Conservation (phyloP, 1,284 basidiomycete genomes). For the Tylopilus sp. region DNA sequence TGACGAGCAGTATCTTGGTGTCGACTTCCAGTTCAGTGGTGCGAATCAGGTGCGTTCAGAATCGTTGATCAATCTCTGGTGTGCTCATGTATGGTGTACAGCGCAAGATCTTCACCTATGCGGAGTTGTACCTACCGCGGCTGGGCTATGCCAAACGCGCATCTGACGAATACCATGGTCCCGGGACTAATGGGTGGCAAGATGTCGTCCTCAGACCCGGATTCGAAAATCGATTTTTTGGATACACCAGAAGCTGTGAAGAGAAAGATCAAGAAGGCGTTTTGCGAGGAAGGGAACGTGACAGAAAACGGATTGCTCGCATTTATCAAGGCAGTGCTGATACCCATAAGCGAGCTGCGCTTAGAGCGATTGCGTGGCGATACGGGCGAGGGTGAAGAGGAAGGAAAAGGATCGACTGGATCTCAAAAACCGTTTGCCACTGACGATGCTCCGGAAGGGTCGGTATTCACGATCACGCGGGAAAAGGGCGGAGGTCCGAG, state of each 20-base stretch:
- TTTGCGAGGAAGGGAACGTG: slow-evolving; percentile 95
- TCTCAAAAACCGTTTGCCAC: slow-evolving; percentile 69
- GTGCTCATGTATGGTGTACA: slow-evolving; percentile 45
- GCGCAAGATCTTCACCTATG: slow-evolving; percentile 99
- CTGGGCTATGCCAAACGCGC: slow-evolving; percentile 96
- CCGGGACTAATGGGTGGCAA: slow-evolving; percentile 96
- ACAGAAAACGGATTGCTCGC: slow-evolving; percentile 93
- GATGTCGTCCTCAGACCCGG: slow-evolving; percentile 98
- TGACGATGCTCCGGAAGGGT: slow-evolving; percentile 81
- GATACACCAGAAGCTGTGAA: slow-evolving; percentile 88
- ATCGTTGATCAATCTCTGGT: slow-evolving; percentile 1
- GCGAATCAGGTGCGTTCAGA: slow-evolving; percentile 85
- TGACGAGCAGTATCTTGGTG: slow-evolving; percentile 96
- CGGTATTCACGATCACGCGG: slow-evolving; percentile 85
- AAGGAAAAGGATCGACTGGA: slow-evolving; percentile 51
- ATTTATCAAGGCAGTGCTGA: slow-evolving; percentile 90
- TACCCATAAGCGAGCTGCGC: slow-evolving; percentile 87
- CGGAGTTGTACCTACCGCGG: slow-evolving; percentile 93
- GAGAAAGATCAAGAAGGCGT: slow-evolving; percentile 93
- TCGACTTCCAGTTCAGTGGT: slow-evolving; percentile 99
- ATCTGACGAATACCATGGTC: slow-evolving; percentile 99
- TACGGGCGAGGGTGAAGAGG: slow-evolving; percentile 50
- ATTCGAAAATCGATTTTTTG: slow-evolving; percentile 98
- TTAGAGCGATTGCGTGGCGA: slow-evolving; percentile 64
- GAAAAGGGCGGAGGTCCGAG: slow-evolving; percentile 83